Base-by-base conservation (phyloP, 805 yeast species). In the Maudiozyma bulderi region DNA sequence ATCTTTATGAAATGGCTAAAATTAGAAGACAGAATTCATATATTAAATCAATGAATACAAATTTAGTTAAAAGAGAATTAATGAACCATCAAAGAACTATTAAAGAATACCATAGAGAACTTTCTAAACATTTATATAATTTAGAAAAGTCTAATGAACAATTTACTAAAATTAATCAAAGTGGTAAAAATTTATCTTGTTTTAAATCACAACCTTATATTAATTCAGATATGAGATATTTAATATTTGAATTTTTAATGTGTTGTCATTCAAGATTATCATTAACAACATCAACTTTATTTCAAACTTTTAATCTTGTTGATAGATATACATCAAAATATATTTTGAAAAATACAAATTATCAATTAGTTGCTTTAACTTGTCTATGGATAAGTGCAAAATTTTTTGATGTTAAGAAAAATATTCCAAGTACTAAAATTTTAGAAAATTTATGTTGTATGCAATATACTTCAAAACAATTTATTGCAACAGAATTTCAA, bases 321-420 rank as follows among this genome's bases (percentile, higher is more conserved):
- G 96, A 91, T 65, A 77, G 95, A 49, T 90, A 90, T 69, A 83
- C 95, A 61, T 82, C 93, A 45, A 78, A 80, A 53, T 75, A 95
- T 56, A 78, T 86, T 28, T 88, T 88, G 7, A 78, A 83, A 63
- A 79, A 83, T 54, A 86, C 84, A 52, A 95, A 88, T 61, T 82
- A 84, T 61, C 97, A 89, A 66, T 73, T 90, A 47, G 78, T 90
- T 30, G 93, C 95, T 28, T 78, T 95, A 54, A 82, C 95, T 1
- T 81, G 95, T 31, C 68, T 90, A 45, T 91, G 97, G 97, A 78
- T 90, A n/a, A 90, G 95, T 1, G 77, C 95, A 37, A 90, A 90
- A 62, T 73, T 78, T 50, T 75, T 76, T 52, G 90, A 88, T 53
- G 76, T 78, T 52, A 78, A 89, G 65, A 76, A 76, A 54, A 80